Percentiles rank a stretch among this genome's conserved stretches.
phyloP scores from a whole-genome alignment of 2,329 filamentous ascomycete species.

The Diplocarpon mali region DNA sequence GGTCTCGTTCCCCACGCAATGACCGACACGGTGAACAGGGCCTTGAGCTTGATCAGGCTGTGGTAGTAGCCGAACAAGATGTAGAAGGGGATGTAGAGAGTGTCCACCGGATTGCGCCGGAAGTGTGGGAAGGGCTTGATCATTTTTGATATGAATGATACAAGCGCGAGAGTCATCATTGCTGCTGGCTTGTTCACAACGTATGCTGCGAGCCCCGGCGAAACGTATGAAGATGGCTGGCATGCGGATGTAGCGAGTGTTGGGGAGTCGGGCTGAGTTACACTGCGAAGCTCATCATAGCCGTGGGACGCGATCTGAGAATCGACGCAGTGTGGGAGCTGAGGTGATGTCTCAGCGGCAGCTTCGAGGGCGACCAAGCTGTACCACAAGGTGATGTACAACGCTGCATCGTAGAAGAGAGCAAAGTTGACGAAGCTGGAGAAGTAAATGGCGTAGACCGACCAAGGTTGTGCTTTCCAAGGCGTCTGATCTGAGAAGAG shows the following conservation, averaged over 20 bases:
- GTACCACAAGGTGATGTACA: not conserved
- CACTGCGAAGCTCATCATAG: no score
- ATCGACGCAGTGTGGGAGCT: not conserved
- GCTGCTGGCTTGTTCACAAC: not conserved
- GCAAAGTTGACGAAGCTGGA: conserved; percentile 45
- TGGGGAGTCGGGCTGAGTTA: no score
- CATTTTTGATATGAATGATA: conserved; percentile 37
- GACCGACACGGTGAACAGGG: conserved; percentile 33
- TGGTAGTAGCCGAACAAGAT: conserved; percentile 47
- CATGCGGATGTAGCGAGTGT: no score
- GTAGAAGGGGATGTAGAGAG: conserved; percentile 37
- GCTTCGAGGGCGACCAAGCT: not conserved
- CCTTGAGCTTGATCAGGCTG: conserved; percentile 45
- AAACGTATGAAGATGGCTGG: no score
- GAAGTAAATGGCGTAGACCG: conserved; percentile 44
- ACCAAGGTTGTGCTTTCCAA: conserved; percentile 38
- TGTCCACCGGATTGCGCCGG: conserved; percentile 37
- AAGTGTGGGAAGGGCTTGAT: conserved; percentile 47
- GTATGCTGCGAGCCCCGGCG: not conserved
- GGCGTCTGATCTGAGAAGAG: conserved; percentile 32
- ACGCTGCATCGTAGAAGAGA: conserved; percentile 35
- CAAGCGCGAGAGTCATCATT: conserved; percentile 3
- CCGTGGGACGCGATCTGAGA: no score
- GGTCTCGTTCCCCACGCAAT: conserved; percentile 11
- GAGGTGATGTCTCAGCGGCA: not conserved